Conservation (phyloP, 176 grass and related monocot species). For the Hsuehochloa calcarea region DNA sequence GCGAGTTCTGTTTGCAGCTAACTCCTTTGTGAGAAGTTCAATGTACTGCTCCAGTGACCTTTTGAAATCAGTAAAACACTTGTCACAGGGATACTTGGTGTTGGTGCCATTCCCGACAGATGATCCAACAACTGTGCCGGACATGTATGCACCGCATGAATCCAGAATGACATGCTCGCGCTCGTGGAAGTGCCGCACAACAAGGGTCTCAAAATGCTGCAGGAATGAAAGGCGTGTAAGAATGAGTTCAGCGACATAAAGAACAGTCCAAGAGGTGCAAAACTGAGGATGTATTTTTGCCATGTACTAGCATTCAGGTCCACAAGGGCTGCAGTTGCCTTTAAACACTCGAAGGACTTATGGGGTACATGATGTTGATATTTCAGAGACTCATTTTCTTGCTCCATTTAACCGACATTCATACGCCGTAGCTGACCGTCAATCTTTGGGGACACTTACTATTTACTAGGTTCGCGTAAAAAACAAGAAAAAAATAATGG, state of each 20-base stretch:
- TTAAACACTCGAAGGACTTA: background rate
- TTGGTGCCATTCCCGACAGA: background rate
- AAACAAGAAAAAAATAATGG: background rate
- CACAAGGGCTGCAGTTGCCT: background rate
- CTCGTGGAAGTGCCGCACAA: slow-evolving; percentile 39
- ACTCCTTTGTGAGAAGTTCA: slow-evolving; percentile 45
- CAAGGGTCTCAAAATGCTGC: slow-evolving; percentile 66
- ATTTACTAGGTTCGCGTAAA: background rate
- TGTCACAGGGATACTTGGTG: slow-evolving; percentile 25
- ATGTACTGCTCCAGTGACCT: slow-evolving; percentile 30
- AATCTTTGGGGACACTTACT: background rate
- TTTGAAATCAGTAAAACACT: slow-evolving; percentile 48
- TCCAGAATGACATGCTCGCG: slow-evolving; percentile 39
- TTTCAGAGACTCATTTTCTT: background rate
- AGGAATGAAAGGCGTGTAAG: slow-evolving; percentile 5
- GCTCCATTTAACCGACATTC: background rate
- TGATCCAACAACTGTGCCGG: slow-evolving; percentile 50
- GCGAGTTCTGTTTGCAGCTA: slow-evolving; percentile 31
- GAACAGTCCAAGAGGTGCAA: background rate
- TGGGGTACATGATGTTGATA: background rate
- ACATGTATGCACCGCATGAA: slow-evolving; percentile 45
- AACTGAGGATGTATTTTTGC: background rate
- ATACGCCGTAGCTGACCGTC: background rate
- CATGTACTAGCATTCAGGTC: background rate
- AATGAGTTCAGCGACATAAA: background rate